phyloP scores from a whole-genome alignment of 306 rosid species.

The Datisca glomerata region DNA sequence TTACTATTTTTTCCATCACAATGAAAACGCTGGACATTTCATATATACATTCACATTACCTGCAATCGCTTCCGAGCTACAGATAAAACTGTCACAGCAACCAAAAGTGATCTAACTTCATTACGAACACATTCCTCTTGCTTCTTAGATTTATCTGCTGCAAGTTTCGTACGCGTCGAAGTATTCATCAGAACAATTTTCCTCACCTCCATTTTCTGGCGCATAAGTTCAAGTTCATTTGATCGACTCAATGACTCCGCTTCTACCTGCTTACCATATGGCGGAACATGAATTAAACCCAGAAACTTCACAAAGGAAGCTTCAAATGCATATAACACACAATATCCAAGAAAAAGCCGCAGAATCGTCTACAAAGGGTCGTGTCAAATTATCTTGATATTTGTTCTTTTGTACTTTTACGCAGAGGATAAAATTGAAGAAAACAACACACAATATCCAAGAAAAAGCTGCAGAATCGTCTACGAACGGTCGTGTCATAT shows the following conservation, averaged over 20 bases:
- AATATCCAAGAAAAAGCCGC: too few species aligned
- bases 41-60: slow-evolving; percentile 46
- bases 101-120: slow-evolving; percentile 70
- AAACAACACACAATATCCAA: too few species aligned
- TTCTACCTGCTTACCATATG: slow-evolving; percentile 57
- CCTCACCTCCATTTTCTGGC: slow-evolving; percentile 61
- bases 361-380: too few species aligned
- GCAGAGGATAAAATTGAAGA: too few species aligned
- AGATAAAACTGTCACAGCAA: slow-evolving; percentile 72
- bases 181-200: slow-evolving; percentile 37
- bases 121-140: slow-evolving; percentile 62
- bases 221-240: slow-evolving; percentile 75
- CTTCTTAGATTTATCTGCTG: slow-evolving; percentile 49
- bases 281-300: slow-evolving; percentile 37
- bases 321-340: background rate
- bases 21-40: too few species aligned
- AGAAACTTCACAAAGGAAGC: too few species aligned
- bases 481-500: too few species aligned
- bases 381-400: too few species aligned
- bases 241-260: slow-evolving; percentile 53
- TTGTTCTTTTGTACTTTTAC: too few species aligned
- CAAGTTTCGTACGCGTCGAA: slow-evolving; percentile 35
- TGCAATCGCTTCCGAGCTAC: slow-evolving; percentile 61
- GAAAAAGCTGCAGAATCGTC: too few species aligned
- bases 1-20: too few species aligned